Evolutionary conservation across 2,329 filamentous ascomycete species (phyloP).

Genomic region (Biscogniauxia sp.): DNA sequence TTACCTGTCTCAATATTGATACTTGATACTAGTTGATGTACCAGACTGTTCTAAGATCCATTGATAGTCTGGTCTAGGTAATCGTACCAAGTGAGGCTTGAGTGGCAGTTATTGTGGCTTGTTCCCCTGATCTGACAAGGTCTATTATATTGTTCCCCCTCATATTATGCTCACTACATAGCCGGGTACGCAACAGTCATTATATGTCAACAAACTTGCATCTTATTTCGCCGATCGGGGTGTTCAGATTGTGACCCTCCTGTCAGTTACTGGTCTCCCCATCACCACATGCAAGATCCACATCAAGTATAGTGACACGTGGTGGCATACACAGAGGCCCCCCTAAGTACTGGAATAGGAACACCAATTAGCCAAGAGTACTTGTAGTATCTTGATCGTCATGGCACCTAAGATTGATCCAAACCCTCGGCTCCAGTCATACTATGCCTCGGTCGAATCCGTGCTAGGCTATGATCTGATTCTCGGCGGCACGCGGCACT

Average conservation of each 20-base stretch:
- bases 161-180: background rate
- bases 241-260: background rate
- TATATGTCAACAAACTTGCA: background rate
- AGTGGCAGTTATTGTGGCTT: background rate
- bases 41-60: too few relatives aligned
- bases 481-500: conserved; percentile 13
- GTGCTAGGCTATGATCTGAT: conserved; percentile 13
- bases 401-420: conserved; percentile 4
- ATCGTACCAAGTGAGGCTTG: background rate
- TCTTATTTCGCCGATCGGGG: background rate
- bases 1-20: too few relatives aligned
- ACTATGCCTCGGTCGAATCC: conserved; percentile 14
- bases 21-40: too few relatives aligned
- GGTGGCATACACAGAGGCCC: background rate
- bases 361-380: background rate
- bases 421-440: conserved; percentile 10
- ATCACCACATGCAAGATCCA: too few relatives aligned
- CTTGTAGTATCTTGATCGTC: background rate
- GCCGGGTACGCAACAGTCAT: background rate
- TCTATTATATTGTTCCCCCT: background rate
- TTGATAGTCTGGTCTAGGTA: too few relatives aligned
- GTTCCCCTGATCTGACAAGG: background rate
- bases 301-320: too few relatives aligned
- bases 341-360: background rate
- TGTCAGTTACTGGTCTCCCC: background rate